Conservation (phyloP, 805 yeast species). For the Metschnikowia lunata region DNA sequence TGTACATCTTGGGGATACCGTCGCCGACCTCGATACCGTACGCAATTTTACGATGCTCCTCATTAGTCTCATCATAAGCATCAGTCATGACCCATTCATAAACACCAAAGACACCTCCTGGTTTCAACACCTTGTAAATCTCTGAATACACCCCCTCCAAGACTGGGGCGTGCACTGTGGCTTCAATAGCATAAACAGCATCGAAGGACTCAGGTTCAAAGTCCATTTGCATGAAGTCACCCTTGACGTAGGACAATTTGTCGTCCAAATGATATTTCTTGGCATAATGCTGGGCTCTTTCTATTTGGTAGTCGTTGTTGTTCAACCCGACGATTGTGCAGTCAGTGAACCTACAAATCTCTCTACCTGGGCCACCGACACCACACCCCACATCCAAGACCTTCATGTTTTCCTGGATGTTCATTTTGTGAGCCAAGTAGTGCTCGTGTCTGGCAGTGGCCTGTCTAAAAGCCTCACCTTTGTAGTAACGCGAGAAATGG, state of each 20-base stretch:
- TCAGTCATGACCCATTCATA: conserved; percentile 99
- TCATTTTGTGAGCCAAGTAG: conserved; percentile 83
- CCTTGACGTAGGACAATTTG: conserved; percentile 83
- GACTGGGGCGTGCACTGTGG: conserved; percentile 96
- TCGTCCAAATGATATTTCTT: conserved; percentile 57
- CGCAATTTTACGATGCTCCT: conserved; percentile 88
- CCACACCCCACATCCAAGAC: conserved; percentile 99
- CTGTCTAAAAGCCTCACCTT: conserved; percentile 89
- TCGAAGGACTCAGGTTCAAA: conserved; percentile 87
- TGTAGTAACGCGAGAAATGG: conserved; percentile 93
- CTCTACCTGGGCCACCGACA: conserved; percentile 99
- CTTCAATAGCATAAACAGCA: conserved; percentile 97
- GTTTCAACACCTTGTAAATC: conserved; percentile 91
- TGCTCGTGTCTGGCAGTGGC: conserved; percentile 98
- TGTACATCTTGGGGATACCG: conserved; percentile 97
- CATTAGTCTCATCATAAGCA: conserved; percentile 77
- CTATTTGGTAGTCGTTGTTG: conserved; percentile 96
- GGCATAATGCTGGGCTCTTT: conserved; percentile 83
- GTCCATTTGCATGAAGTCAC: conserved; percentile 99
- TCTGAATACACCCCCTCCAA: conserved; percentile 94
- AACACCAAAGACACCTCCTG: conserved; percentile 97
- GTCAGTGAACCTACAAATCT: conserved; percentile 86
- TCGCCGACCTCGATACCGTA: conserved; percentile 98
- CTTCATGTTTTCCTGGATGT: conserved; percentile 70
- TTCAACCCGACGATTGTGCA: conserved; percentile 85